Percentiles rank a stretch among this genome's conserved stretches.
Evolutionary conservation across 805 yeast species (phyloP).

Genomic region (Saturnispora serradocipensis): DNA sequence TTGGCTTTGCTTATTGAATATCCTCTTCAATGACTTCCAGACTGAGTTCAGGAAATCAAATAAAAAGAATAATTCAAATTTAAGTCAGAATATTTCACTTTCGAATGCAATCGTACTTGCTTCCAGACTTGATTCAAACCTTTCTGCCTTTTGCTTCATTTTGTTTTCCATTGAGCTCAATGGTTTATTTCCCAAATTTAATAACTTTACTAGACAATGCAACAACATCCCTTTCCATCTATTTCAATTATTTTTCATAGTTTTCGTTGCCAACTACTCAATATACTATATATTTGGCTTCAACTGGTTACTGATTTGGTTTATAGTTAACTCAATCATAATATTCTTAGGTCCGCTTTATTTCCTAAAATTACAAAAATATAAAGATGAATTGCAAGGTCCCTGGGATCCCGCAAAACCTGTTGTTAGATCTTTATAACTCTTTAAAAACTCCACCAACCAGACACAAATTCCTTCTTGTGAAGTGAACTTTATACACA

Average conservation of each 20-base stretch:
- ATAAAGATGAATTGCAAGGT: slow-evolving; percentile 80
- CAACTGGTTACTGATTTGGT: slow-evolving; percentile 40
- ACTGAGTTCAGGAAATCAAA: slow-evolving; percentile 29
- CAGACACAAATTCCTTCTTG: slow-evolving; percentile 80
- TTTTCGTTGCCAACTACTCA: slow-evolving; percentile 26
- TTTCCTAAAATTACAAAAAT: slow-evolving; percentile 62
- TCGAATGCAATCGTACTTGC: slow-evolving; percentile 86
- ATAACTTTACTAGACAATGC: slow-evolving; percentile 44
- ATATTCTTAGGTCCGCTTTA: slow-evolving; percentile 57
- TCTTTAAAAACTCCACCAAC: slow-evolving; percentile 84
- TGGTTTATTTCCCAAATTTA: slow-evolving; percentile 65
- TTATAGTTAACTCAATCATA: slow-evolving; percentile 37
- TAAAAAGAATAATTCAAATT: slow-evolving; percentile 32
- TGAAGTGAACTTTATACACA: slow-evolving; percentile 85
- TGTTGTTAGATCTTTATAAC: slow-evolving; percentile 32
- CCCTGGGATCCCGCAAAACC: slow-evolving; percentile 93
- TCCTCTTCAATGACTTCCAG: slow-evolving; percentile 61
- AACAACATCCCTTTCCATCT: slow-evolving; percentile 25
- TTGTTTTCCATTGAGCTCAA: slow-evolving; percentile 62
- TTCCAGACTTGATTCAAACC: slow-evolving; percentile 67
- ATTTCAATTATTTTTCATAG: slow-evolving; percentile 25
- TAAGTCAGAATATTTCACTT: slow-evolving; percentile 75
- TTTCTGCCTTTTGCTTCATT: slow-evolving; percentile 76
- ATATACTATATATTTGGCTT: slow-evolving; percentile 32
- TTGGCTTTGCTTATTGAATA: slow-evolving; percentile 64